A percentile compares a stretch with the other conserved stretches of the same genome.
These are phyloP conservation scores for Aplosporella prunicola DNA, from an alignment of 2,329 filamentous ascomycete genomes.

Conservation along the genomic window DNA sequence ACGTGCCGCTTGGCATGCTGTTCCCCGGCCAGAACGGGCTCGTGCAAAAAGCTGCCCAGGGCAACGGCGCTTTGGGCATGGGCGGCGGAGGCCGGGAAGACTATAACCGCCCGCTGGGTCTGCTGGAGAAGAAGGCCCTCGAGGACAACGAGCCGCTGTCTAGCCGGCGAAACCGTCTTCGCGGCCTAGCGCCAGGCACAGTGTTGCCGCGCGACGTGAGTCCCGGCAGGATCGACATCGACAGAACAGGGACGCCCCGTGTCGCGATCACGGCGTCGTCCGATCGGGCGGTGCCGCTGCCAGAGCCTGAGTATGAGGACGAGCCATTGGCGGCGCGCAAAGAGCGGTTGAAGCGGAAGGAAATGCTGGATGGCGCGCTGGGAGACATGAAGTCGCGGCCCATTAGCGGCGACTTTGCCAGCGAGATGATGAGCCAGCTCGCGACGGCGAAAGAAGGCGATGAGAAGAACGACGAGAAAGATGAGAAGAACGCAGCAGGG, in stretches of 20 bases:
- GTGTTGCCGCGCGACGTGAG: slow-evolving; percentile 13
- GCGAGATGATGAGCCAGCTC: slow-evolving; percentile 51
- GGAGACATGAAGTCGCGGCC: slow-evolving; percentile 37
- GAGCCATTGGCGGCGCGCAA: slow-evolving; percentile 59
- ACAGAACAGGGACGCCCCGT: no score
- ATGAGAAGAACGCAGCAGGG: slow-evolving; percentile 1
- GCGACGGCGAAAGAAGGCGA: slow-evolving; percentile 21
- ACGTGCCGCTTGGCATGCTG: slow-evolving; percentile 79
- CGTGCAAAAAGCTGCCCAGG: slow-evolving; percentile 30
- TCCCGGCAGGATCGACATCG: slow-evolving; percentile 9
- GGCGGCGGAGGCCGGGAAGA: slow-evolving; percentile 37
- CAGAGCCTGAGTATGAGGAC: slow-evolving; percentile 35
- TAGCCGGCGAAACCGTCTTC: slow-evolving; percentile 62
- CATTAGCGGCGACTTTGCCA: slow-evolving; percentile 57
- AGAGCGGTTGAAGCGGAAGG: slow-evolving; percentile 53
- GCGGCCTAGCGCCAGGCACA: slow-evolving; percentile 45
- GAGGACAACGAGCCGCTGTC: slow-evolving; percentile 91
- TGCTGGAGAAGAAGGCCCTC: slow-evolving; percentile 71
- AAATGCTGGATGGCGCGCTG: slow-evolving; percentile 38
- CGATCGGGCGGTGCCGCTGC: no score
- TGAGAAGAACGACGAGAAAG: no score
- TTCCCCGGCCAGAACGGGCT: slow-evolving; percentile 51
- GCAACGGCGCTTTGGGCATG: slow-evolving; percentile 36
- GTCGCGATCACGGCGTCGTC: no score
- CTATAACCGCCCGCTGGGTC: slow-evolving; percentile 57